Evolutionary conservation across 805 yeast genomes (phyloP).

Genomic region (Starmerella cellae): DNA sequence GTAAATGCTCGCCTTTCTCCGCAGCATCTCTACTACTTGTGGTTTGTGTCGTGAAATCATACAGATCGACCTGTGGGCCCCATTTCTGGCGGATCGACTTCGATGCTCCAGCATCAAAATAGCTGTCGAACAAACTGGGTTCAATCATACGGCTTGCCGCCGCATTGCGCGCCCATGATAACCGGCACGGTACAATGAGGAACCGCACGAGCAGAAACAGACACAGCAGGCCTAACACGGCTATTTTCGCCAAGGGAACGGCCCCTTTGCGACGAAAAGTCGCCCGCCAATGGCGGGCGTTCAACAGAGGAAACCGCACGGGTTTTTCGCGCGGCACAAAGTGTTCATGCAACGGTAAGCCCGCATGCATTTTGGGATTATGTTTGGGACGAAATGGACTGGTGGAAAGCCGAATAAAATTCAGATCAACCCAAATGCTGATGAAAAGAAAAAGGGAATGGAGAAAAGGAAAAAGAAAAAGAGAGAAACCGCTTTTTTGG

Average conservation of each 20-base stretch:
- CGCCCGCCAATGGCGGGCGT: conserved; percentile 10
- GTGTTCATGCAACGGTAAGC: conserved; percentile 19
- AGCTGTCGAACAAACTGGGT: not conserved
- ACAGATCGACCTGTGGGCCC: conserved; percentile 39
- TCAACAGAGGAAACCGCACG: conserved; percentile 1
- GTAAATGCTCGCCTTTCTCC: conserved; percentile 53
- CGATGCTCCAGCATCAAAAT: not conserved
- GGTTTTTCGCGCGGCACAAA: conserved; percentile 15
- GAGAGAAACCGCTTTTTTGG: no score
- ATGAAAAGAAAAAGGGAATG: no score
- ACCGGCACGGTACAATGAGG: conserved; percentile 4
- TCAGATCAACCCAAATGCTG: no score
- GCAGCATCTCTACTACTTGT: conserved; percentile 10
- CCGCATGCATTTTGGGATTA: conserved; percentile 16
- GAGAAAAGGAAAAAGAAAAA: no score
- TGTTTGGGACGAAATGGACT: no score
- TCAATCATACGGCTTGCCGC: not conserved
- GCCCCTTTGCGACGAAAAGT: conserved; percentile 9
- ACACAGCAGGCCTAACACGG: conserved; percentile 2
- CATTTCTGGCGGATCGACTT: not conserved
- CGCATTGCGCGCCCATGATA: not conserved
- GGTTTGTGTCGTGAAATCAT: conserved; percentile 39
- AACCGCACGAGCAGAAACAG: conserved; percentile 7
- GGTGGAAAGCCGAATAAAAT: no score
- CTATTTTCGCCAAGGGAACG: conserved; percentile 4